These are phyloP conservation scores for Haplosporangium sp. DNA, from an alignment of 371 early-diverging fungal genomes.

Conservation along the genomic window DNA sequence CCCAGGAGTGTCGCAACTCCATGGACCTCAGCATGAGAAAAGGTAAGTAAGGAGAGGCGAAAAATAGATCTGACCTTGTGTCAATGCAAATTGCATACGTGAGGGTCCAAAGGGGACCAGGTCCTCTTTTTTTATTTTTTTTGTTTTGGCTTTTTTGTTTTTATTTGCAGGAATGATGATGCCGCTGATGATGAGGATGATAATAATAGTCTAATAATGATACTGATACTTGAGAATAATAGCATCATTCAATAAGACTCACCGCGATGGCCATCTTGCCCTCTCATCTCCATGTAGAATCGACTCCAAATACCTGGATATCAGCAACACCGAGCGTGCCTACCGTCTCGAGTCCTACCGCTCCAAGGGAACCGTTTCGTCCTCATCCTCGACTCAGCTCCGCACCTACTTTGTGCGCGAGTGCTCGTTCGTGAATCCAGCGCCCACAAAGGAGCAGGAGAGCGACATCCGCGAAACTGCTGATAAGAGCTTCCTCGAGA, in stretches of 20 bases:
- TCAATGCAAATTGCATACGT: neutral
- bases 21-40: conserved; percentile 88
- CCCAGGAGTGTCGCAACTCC: conserved; percentile 89
- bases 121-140: no score
- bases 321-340: conserved; percentile 73
- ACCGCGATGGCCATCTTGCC: neutral
- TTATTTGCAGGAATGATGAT: no score
- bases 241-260: neutral
- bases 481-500: conserved; percentile 91
- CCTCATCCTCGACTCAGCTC: conserved; percentile 84
- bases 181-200: no score
- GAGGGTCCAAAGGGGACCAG: neutral
- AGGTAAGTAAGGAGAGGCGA: conserved; percentile 56
- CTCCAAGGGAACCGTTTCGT: conserved; percentile 90
- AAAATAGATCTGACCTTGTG: neutral
- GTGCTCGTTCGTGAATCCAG: conserved; percentile 88
- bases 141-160: no score
- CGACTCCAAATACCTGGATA: conserved; percentile 91
- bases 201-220: no score
- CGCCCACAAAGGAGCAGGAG: conserved; percentile 81
- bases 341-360: conserved; percentile 97
- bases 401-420: conserved; percentile 95
- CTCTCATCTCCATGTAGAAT: conserved; percentile 63
- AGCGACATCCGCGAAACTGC: conserved; percentile 87
- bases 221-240: no score